These are phyloP conservation scores for Aspergillus olivimuriae DNA, from an alignment of 495 filamentous ascomycete genomes.

Conservation along the genomic window DNA sequence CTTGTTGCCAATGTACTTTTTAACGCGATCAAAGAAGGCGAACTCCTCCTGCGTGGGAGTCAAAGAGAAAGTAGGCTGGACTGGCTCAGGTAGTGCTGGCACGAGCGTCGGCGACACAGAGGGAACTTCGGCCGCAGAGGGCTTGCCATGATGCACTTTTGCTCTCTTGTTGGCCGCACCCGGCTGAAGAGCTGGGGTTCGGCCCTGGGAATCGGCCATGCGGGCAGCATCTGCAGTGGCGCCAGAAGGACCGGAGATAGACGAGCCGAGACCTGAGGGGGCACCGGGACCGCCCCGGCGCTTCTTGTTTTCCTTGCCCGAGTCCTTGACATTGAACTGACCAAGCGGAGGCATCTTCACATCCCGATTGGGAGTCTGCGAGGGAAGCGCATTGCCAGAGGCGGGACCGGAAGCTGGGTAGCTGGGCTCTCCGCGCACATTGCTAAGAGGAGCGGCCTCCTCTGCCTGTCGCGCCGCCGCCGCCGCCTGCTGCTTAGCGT, in stretches of 20 bases:
- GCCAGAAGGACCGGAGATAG: conserved; percentile 26
- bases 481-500: conserved; percentile 63
- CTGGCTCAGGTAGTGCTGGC: conserved; percentile 77
- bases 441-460: conserved; percentile 57
- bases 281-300: conserved; percentile 47
- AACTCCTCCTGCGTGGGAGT: conserved; percentile 71
- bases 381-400: conserved; percentile 32
- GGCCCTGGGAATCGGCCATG: conserved; percentile 28
- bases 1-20: conserved; percentile 92
- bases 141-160: conserved; percentile 58
- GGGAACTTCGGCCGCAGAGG: conserved; percentile 54
- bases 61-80: conserved; percentile 57
- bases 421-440: conserved; percentile 47
- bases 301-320: conserved; percentile 77
- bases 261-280: conserved; percentile 20
- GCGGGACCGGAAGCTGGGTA: no score
- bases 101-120: conserved; percentile 82
- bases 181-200: conserved; percentile 27
- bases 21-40: conserved; percentile 90
- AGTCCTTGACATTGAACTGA: conserved; percentile 70
- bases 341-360: conserved; percentile 87
- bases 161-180: conserved; percentile 53
- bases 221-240: conserved; percentile 28
- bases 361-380: conserved; percentile 46
- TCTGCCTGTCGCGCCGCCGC: conserved; percentile 57